Base-by-base conservation (phyloP, 1,284 basidiomycete genomes). In the Heterobasidion annosum region DNA sequence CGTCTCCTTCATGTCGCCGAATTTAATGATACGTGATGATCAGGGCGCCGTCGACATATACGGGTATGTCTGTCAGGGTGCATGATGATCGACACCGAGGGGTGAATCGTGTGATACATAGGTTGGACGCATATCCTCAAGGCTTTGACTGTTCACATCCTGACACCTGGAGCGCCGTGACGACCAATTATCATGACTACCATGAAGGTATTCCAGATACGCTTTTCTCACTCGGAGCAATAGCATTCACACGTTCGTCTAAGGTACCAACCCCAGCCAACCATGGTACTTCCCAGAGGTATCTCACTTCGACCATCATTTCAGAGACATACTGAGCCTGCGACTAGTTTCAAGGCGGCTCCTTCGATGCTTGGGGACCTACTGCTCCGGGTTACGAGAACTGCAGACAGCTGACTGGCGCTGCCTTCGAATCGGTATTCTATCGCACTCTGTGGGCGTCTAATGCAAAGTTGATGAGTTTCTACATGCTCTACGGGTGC, bases 401-500 rank as follows among this genome's bases (percentile, higher is more conserved):
- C 7, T 82, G 79, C 60, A 70, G 72, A 19, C 68, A 74, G 2
- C 70, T 90, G 51, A 88, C 85, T 16, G 84, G 85, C 2, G 71
- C 82, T 0, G 75, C 82, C 58, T 91, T 90, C 69, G 74, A 83
- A 65, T 84, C 80, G 47, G 88, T 90, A 1, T 90, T 88, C 67
- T 81, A 90, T 63, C 74, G 82, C 52, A 74, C 86, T 50, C 73
- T 88, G 48, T 89, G 85, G 85, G 85, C 88, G 3, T 76, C 79
- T 44, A 91, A 90, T 65, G 84, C 79, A 3, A 89, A 90, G 63
- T 59, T 90, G 54, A 81, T 89, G 51, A 88, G 79, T 59, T 88
- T 85, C 61, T 91, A 91, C 67, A 90, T 90, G 88, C 62, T 87
- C 54, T 88, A 82, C 59, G 86, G 85, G 85, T 85, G 64, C 35